Evolutionary conservation across 768 basidiomycete species (phyloP).

Genomic region (Rhizopogon rudus): DNA sequence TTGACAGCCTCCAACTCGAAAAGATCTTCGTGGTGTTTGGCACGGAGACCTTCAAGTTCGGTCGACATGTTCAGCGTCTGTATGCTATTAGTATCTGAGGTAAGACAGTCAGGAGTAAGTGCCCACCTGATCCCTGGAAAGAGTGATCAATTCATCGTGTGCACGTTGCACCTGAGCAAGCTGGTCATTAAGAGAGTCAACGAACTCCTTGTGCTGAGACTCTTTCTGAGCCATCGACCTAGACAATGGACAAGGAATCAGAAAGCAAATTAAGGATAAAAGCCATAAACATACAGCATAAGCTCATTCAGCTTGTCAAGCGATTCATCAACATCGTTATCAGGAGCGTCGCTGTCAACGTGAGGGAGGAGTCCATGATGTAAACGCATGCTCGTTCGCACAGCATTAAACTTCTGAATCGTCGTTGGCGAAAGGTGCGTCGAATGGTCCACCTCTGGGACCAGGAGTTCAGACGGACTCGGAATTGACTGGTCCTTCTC

Average conservation of each 20-base stretch:
- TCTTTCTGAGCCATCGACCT: slow-evolving; percentile 99
- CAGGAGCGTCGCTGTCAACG: slow-evolving; percentile 24
- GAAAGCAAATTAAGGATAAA: slow-evolving; percentile 1
- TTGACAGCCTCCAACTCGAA: slow-evolving; percentile 49
- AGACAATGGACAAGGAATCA: slow-evolving; percentile 4
- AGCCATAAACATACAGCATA: slow-evolving; percentile 65
- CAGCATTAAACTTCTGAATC: slow-evolving; percentile 65
- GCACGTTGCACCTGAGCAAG: slow-evolving; percentile 68
- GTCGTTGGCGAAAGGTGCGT: slow-evolving; percentile 64
- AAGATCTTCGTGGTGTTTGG: slow-evolving; percentile 52
- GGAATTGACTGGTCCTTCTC: slow-evolving; percentile 25
- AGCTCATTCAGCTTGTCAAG: slow-evolving; percentile 83
- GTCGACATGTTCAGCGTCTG: slow-evolving; percentile 85
- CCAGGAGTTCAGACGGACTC: not conserved
- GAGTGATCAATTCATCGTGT: slow-evolving; percentile 73
- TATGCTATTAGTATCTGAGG: not conserved
- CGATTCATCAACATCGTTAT: slow-evolving; percentile 56
- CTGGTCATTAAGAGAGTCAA: slow-evolving; percentile 67
- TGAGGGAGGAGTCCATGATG: slow-evolving; percentile 35
- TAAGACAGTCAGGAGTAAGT: not conserved
- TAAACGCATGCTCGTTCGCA: slow-evolving; percentile 61
- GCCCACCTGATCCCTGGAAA: slow-evolving; percentile 81
- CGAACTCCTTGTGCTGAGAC: slow-evolving; percentile 76
- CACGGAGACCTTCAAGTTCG: slow-evolving; percentile 72
- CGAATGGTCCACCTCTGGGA: slow-evolving; percentile 14